Base-by-base conservation (phyloP, 352 stramenopile species). In the Aphanomyces stellatus region DNA sequence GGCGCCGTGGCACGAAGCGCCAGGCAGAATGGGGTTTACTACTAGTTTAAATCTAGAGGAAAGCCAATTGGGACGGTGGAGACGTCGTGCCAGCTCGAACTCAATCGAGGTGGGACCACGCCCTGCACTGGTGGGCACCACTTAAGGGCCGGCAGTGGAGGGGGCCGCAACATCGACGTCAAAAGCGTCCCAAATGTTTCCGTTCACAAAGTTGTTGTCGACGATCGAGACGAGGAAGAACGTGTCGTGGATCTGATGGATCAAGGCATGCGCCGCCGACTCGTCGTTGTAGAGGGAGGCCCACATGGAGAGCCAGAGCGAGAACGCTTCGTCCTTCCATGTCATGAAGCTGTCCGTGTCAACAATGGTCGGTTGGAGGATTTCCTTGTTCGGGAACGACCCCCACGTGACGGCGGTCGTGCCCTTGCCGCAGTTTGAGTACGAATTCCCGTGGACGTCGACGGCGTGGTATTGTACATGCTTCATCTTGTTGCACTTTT, bases 211-310 rank as follows among this genome's bases (percentile, higher is more conserved):
- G 72, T 99, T 91, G 76, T 99, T 99, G 82, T 99, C 96, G 71
- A 99, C 96, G 61, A 99, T 97, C 63, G 94, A 98, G 43, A 99
- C 96, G 43, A 99, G 79, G 72, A 96, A 99, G 75, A 98, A 99
- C 53, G 92, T 90, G 81, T 99, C 93, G 72, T 97, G 87, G 51
- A 99, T 97, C 51, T 92, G 85, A 69, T 98, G 88, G 66, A 99
- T 80, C 43, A 99, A 77, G 48, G 93, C 88, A 57, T 90, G 82
- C 22, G 90, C 92, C n/a, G 74, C 41, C 61, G 83, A 92, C 48
- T 88, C 93, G 60, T 94, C 85, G 46, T 98, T 87, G 76, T 99
- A 99, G 37, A 98, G 77, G 55, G 90, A 97, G 1, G 96, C 88
- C 97, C 97, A 99, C 70, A 97, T 85, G 41, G 88, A 88, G 35